These are phyloP conservation scores for Kondoa malvinella DNA, from an alignment of 768 basidiomycete genomes.

Conservation along the genomic window DNA sequence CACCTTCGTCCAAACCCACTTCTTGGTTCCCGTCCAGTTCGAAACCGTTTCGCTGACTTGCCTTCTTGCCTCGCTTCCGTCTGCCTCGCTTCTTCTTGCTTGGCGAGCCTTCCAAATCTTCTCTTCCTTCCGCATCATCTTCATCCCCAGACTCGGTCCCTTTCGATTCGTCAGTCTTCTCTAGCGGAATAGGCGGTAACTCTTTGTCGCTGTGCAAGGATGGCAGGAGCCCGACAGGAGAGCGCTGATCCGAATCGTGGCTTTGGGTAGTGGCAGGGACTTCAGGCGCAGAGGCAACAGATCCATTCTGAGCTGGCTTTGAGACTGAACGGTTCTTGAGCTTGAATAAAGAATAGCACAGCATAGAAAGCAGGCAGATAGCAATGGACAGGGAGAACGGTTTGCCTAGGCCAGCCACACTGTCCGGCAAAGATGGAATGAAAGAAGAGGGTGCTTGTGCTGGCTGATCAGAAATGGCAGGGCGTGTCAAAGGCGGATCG, in stretches of 20 bases:
- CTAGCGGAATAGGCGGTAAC: slow-evolving; percentile 4
- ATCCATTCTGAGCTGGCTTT: too few species aligned
- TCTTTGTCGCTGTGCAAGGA: slow-evolving; percentile 8
- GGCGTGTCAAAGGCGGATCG: not conserved
- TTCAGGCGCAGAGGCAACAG: too few species aligned
- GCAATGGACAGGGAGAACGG: not conserved
- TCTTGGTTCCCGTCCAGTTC: slow-evolving; percentile 26
- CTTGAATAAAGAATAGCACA: not conserved
- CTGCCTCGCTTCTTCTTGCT: slow-evolving; percentile 21
- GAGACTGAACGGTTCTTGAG: too few species aligned
- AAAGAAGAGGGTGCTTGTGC: not conserved
- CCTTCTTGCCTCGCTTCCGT: slow-evolving; percentile 19
- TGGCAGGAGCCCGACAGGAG: too few species aligned
- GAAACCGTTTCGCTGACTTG: slow-evolving; percentile 26
- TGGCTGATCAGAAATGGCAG: not conserved
- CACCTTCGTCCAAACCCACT: slow-evolving; percentile 28
- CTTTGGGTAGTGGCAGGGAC: too few species aligned
- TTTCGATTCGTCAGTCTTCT: slow-evolving; percentile 29
- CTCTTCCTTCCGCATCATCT: slow-evolving; percentile 23
- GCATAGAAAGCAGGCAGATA: not conserved
- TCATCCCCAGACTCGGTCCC: slow-evolving; percentile 31
- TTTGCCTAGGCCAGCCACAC: not conserved
- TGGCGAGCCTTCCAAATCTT: slow-evolving; percentile 19
- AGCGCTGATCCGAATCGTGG: too few species aligned
- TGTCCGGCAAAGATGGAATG: not conserved